Evolutionary conservation across 345 rosid genomes (phyloP).

Genomic region (sweet orange (Citrus sinensis)): DVS_A1.0 CM039162.1:12849501-12850000

Average conservation of each 20-base stretch:
- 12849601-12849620: background rate
- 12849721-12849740: background rate
- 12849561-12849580: too few species aligned
- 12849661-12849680: background rate
- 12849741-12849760: background rate
- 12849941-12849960: background rate
- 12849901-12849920: too few species aligned
- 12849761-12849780: background rate
- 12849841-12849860: too few species aligned
- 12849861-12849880: too few species aligned
- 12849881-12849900: too few species aligned
- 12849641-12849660: background rate
- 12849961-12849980: background rate
- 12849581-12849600: too few species aligned
- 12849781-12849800: background rate
- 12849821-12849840: too few species aligned
- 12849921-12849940: background rate
- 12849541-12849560: too few species aligned
- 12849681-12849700: background rate
- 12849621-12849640: background rate
- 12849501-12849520: too few species aligned
- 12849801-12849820: too few species aligned
- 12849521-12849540: too few species aligned
- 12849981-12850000: background rate
- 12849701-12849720: background rate